Base-by-base conservation (phyloP, 352 stramenopile species). In the Phytophthora macrochlamydospora region DNA sequence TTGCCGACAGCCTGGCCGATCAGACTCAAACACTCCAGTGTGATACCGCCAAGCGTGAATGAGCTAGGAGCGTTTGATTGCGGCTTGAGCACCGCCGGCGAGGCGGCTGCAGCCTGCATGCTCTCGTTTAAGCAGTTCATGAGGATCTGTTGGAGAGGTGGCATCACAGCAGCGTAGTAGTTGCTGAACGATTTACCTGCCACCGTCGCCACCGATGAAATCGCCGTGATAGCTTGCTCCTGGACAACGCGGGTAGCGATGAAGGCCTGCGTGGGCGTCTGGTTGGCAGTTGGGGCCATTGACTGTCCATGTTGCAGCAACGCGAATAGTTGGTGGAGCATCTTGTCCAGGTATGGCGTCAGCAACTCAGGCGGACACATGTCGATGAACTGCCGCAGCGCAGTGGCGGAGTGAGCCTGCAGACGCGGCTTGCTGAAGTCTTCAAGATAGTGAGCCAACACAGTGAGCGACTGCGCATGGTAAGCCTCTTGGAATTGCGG, bases 21-120 rank as follows among this genome's bases (percentile, higher is more conserved):
- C 2, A 93, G 67, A 69, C 79, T 93, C 59, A 95, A 82, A 56
- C 88, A 95, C 67, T 95, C 86, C 32, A 95, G 77, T 45, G 83
- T 92, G 63, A 94, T 94, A n/a, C 88, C 88, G 45, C 79, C 85
- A 24, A 95, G 80, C 12, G 82, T 95, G 56, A 92, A 91, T 29
- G 83, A 81, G 18, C 79, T 81, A 67, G 69, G 78, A 40, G 57
- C 74, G 54, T 54, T 75, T 4, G 43, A 74, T 42, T 67, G 69
- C 13, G 70, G 50, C 56, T 75, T 75, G 0, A 73, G 54, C 54
- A 63, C 61, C 56, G 49, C 49, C 18, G 61, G 57, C 12, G 70
- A 58, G 38, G 44, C 58, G 28, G 48, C 57, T 4, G 64, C 71
- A 37, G 59, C 69, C 14, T 52, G 45, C 35, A 81, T 76, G 44